Evolutionary conservation across 345 rosid species (phyloP), one percentile per base, ranked within the genome.

Genomic region (Dipteronia dyeriana): DNA sequence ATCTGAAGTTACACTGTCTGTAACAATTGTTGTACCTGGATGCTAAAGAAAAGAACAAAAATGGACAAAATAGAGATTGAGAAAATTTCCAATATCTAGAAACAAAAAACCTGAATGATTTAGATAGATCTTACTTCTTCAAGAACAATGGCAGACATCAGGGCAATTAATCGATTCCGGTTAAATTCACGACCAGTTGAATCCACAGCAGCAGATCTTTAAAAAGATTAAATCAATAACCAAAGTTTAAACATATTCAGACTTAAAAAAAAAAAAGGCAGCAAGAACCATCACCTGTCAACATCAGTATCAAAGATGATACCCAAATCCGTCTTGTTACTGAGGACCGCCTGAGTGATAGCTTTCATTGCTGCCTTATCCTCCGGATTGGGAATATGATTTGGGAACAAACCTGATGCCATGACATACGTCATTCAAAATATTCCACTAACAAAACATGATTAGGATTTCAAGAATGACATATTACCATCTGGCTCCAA

Each of bases 151-250:
- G 99, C 99, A 66, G 98, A 92, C 80, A 91, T 84, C 72, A 94
- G 82, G 65, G 99, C 98, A 83, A 96, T 92, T 69, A 96, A 82
- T 62, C 97, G 94, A 85, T 96, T 96, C 62, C 99, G 93, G 79
- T 96, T 96, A 64, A 96, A 85, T 82, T 92, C 98, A 34, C 84
- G 89, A 67, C 97, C 98, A 73, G 88, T 66, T 70, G 97, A 90
- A 86, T 96, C 99, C 86, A 96, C 99, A 74, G 97, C 99, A 84
- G 99, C 99, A 85, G 99, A 96, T 88, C 99, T 94, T 74, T 34
- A 75, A 20, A 26, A 81, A 80, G 22, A 17, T 31, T 11, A 22
- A 7, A 67, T 31, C n/a, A 61, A 57, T 60, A n/a, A 59, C 16
- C 64, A 63, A 7, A 51, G 53, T 5, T 67, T 7, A 74, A 73